These are phyloP conservation scores for Cetradonia linearis DNA, from an alignment of 495 filamentous ascomycete genomes.

Conservation along the genomic window DNA sequence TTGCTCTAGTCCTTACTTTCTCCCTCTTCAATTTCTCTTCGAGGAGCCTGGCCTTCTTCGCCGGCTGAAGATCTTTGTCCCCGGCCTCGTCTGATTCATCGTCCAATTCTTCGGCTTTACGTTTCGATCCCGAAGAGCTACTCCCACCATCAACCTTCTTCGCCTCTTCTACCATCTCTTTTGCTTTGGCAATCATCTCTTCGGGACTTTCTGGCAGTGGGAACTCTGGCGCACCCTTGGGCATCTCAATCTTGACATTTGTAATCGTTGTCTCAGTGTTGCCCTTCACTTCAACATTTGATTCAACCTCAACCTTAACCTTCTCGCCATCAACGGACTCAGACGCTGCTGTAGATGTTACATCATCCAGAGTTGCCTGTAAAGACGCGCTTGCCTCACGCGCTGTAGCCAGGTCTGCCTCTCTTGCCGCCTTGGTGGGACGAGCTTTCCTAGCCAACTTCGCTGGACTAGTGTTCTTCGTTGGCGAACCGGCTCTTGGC, in stretches of 20 bases:
- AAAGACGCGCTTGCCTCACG: slow-evolving; percentile 41
- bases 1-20: slow-evolving; percentile 41
- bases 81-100: slow-evolving; percentile 46
- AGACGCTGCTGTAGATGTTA: slow-evolving; percentile 30
- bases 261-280: slow-evolving; percentile 61
- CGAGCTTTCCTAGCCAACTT: slow-evolving; percentile 68
- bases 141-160: slow-evolving; percentile 41
- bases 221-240: slow-evolving; percentile 53
- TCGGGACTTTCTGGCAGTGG: slow-evolving; percentile 64
- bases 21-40: slow-evolving; percentile 4
- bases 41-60: slow-evolving; percentile 67
- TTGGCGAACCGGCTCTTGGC: slow-evolving; percentile 50
- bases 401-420: slow-evolving; percentile 38
- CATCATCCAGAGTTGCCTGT: slow-evolving; percentile 40
- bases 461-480: slow-evolving; percentile 37
- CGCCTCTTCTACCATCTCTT: slow-evolving; percentile 80
- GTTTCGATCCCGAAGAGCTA: slow-evolving; percentile 49
- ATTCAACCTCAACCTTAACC: slow-evolving; percentile 58
- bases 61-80: slow-evolving; percentile 37
- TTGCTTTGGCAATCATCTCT: slow-evolving; percentile 75
- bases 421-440: slow-evolving; percentile 46
- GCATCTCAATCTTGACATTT: slow-evolving; percentile 69
- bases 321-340: slow-evolving; percentile 40
- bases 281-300: slow-evolving; percentile 42
- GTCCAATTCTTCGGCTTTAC: slow-evolving; percentile 68